Base-by-base conservation (phyloP, 345 rosid genomes). In the Mercurialis annua region DNA sequence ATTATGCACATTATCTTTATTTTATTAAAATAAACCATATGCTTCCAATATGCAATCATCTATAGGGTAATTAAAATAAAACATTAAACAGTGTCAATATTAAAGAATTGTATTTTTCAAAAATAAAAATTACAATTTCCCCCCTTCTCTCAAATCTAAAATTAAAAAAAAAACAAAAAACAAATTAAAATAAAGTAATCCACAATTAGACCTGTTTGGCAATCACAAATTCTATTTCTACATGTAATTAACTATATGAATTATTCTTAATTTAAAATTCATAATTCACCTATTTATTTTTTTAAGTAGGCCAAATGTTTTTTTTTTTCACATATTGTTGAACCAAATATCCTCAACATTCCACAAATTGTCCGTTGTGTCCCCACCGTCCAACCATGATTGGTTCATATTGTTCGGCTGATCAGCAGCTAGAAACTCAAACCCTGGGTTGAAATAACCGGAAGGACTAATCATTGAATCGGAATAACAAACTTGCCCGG, bases 341-440 rank as follows among this genome's bases (percentile, higher is more conserved):
- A 77, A 83, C 88, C 81, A 86, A 31, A 85, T 65, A 61, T 91
- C 90, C 56, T 89, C 99, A 49, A 75, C 81, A 75, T 85, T 81
- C 91, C 90, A 91, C 69, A 87, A 68, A 73, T 71, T 87, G 87
- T 91, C 89, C 1, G 90, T 78, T 21, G 80, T 77, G 69, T 83
- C 84, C 33, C 77, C 84, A 31, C 64, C 76, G 64, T 83, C 83
- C 65, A 78, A 5, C 88, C 88, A 85, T 44, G 29, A 30, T 12
- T 73, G 83, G 54, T 71, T 40, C 8, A 40, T 75, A 76, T 68
- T 78, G 77, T 52, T 73, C 66, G 79, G 92, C 24, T 86, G 92
- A 26, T 86, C 95, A 80, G 76, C 34, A 6, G 73, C 49, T 48
- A 78, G 83, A 59, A 82, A 82, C 44, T 85, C 86, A 56, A 78